phyloP scores from a whole-genome alignment of 495 filamentous ascomycete species.

The Penicillium robsamsonii region DNA sequence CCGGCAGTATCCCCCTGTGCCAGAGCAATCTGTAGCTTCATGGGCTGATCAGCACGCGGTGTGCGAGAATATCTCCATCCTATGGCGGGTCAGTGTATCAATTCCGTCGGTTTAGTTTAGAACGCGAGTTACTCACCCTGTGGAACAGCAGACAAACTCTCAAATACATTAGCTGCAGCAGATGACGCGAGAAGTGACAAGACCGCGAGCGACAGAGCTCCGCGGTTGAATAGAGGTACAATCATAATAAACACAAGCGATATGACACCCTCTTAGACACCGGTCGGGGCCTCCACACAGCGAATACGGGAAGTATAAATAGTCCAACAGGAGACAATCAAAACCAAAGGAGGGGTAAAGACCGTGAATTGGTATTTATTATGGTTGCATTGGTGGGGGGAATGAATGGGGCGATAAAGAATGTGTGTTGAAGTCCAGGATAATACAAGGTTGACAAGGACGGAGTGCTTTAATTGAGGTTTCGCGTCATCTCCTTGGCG shows the following conservation, averaged over 20 bases:
- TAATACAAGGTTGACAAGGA: not conserved
- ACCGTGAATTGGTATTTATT: slow-evolving; percentile 24
- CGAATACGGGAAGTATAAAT: slow-evolving; percentile 15
- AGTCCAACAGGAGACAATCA: not conserved
- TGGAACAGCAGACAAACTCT: slow-evolving; percentile 36
- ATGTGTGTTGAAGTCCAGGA: slow-evolving; percentile 12
- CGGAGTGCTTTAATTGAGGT: not conserved
- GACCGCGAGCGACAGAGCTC: slow-evolving; percentile 42
- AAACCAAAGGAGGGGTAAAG: slow-evolving; percentile 9
- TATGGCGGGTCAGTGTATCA: slow-evolving; percentile 13
- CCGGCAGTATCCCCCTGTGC: slow-evolving; percentile 54
- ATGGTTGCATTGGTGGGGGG: slow-evolving; percentile 26
- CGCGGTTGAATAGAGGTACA: slow-evolving; percentile 27
- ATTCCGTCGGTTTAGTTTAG: slow-evolving; percentile 6
- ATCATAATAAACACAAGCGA: slow-evolving; percentile 26
- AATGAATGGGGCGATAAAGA: slow-evolving; percentile 17
- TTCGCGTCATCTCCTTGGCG: slow-evolving; percentile 15
- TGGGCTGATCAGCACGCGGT: slow-evolving; percentile 30
- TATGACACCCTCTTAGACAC: slow-evolving; percentile 4
- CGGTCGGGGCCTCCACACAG: not conserved
- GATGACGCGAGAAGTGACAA: slow-evolving; percentile 39
- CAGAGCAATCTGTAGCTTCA: slow-evolving; percentile 50
- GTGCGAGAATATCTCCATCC: slow-evolving; percentile 39
- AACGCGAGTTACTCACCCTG: slow-evolving; percentile 29
- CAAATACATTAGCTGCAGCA: slow-evolving; percentile 38